Evolutionary conservation across 2,329 filamentous ascomycete species (phyloP), one percentile per base, ranked within the genome.

Genomic region (Xylaria sp.): DNA sequence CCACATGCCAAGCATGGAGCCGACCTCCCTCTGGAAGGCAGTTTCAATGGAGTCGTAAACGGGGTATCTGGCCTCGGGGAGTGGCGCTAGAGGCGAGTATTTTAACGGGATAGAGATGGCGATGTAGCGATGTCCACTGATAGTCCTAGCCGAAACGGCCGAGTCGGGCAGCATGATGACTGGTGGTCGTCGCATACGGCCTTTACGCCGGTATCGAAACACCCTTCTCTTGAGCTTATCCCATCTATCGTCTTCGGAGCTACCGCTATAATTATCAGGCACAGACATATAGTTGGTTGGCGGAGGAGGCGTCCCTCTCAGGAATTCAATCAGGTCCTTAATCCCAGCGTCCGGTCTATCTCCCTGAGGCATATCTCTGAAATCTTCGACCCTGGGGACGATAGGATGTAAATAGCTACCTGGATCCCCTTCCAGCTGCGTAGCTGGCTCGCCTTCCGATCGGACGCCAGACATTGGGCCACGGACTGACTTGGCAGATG

Each of bases 91-190:
- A 25, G 85, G 81, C 5, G 81, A 82, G 64, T 85, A 78, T 69
- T 86, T 81, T 13, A 84, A 66, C 1, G 87, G 87, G 50, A 89
- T 88, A 0, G 86, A 88, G 58, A 89, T 89, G 65, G 86, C 85
- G 69, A 89, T 88, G 71, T 89, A 84, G 4, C 85, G 81, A 72
- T 86, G 80, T 1, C 87, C 87, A 2, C 79, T 82, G 6, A 76
- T 84, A 0, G 86, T 89, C 39, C 77, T 84, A 7, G 85, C 84
- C 3, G 85, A 83, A 15, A 89, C 80, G 13, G 86, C 86, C 27
- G 83, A 84, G 72, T 89, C 86, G 9, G 86, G 86, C 3, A 89
- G 79, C 59, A 73, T 76, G 66, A 84, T 74, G 25, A 76, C 66
- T 29, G 75, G 71, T 0, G 74, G 75, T 6, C 67, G 71, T 5